phyloP scores from a whole-genome alignment of 306 rosid species.

The Malus fusca region DNA sequence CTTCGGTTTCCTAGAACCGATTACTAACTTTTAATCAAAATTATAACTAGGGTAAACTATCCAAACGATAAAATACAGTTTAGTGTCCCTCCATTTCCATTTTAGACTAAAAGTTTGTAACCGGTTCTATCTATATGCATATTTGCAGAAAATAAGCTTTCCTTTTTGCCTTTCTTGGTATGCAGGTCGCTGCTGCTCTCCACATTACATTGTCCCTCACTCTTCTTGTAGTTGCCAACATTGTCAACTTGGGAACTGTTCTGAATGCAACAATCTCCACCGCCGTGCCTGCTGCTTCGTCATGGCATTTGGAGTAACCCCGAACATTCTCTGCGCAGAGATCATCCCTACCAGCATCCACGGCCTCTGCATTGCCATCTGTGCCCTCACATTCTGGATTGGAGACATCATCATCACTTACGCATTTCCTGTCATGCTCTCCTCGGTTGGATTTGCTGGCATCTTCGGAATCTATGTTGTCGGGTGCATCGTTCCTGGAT shows the following conservation, averaged over 20 bases:
- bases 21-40: too few relatives aligned
- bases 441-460: slow-evolving; percentile 45
- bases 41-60: too few relatives aligned
- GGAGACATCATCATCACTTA: slow-evolving; percentile 49
- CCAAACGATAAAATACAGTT: too few relatives aligned
- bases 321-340: slow-evolving; percentile 60
- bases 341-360: slow-evolving; percentile 64
- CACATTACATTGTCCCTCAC: slow-evolving; percentile 45
- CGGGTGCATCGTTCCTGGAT: slow-evolving; percentile 30
- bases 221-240: slow-evolving; percentile 35
- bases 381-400: slow-evolving; percentile 58
- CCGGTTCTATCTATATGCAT: too few relatives aligned
- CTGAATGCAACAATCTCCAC: slow-evolving; percentile 42
- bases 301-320: slow-evolving; percentile 57
- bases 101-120: too few relatives aligned
- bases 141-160: background rate
- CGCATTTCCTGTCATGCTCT: slow-evolving; percentile 43
- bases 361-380: slow-evolving; percentile 57
- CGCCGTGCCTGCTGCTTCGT: slow-evolving; percentile 49
- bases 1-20: background rate
- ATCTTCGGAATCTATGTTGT: slow-evolving; percentile 40
- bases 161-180: slow-evolving; percentile 10
- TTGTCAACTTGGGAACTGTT: slow-evolving; percentile 25
- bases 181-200: slow-evolving; percentile 58
- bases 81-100: too few relatives aligned